phyloP scores from a whole-genome alignment of 768 basidiomycete species.

The Galerina sulciceps region DNA sequence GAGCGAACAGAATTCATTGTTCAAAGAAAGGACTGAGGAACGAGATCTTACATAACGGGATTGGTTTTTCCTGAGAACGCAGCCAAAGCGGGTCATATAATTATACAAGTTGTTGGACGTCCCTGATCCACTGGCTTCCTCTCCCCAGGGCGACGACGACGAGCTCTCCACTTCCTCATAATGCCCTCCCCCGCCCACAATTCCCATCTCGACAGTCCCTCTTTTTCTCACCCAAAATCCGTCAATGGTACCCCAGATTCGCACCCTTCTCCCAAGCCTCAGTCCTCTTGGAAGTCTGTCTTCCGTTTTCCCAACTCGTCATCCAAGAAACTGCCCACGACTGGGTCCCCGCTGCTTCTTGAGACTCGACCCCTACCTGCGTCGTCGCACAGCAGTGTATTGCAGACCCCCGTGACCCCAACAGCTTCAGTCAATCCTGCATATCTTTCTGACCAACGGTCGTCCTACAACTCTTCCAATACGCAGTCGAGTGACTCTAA shows the following conservation, averaged over 20 bases:
- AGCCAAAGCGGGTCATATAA: conserved; percentile 18
- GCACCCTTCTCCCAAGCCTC: conserved; percentile 33
- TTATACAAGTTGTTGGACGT: conserved; percentile 22
- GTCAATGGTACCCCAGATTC: conserved; percentile 22
- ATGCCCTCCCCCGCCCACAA: conserved; percentile 31
- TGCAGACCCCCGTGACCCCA: conserved; percentile 46
- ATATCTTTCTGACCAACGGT: conserved; percentile 64
- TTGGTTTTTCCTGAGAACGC: conserved; percentile 27
- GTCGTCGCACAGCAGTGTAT: conserved; percentile 33
- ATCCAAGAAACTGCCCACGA: conserved; percentile 57
- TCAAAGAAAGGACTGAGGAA: conserved; percentile 17
- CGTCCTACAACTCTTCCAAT: conserved; percentile 80
- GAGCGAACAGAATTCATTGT: not conserved
- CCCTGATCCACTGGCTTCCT: conserved; percentile 25
- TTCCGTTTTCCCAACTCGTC: conserved; percentile 71
- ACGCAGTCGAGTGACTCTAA: conserved; percentile 78
- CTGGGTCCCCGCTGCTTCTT: conserved; percentile 49
- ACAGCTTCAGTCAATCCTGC: conserved; percentile 59
- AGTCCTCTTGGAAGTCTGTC: conserved; percentile 70
- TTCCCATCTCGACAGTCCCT: conserved; percentile 23
- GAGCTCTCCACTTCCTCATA: conserved; percentile 11
- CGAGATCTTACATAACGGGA: conserved; percentile 31
- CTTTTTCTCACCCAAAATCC: conserved; percentile 19
- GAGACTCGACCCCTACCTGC: conserved; percentile 48
- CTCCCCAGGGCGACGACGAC: conserved; percentile 19